Evolutionary conservation across 805 yeast species (phyloP).

Genomic region (Candida ulmi): DNA sequence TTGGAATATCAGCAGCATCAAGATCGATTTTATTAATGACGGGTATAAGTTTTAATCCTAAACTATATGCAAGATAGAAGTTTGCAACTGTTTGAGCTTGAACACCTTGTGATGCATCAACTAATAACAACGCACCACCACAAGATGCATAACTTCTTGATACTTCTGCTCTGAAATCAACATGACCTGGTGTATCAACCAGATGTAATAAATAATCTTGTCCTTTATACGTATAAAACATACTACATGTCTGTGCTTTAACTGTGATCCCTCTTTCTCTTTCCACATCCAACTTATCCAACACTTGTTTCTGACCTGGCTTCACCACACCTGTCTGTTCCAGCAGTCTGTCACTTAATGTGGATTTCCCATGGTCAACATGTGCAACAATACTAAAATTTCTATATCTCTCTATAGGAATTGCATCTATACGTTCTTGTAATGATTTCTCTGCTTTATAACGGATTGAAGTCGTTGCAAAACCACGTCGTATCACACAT

Average conservation of each 20-base stretch:
- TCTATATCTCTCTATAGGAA: conserved; percentile 79
- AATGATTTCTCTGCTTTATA: conserved; percentile 9
- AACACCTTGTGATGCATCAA: conserved; percentile 94
- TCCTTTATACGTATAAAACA: conserved; percentile 67
- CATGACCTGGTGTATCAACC: conserved; percentile 98
- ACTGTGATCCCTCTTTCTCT: conserved; percentile 95
- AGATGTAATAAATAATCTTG: conserved; percentile 80
- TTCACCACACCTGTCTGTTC: conserved; percentile 88
- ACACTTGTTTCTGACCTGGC: conserved; percentile 77
- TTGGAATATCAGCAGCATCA: conserved; percentile 77
- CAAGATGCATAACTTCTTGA: conserved; percentile 93
- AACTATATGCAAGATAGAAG: conserved; percentile 81
- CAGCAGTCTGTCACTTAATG: conserved; percentile 79
- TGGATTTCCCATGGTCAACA: conserved; percentile 86
- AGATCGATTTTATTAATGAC: conserved; percentile 89
- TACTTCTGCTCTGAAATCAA: conserved; percentile 91
- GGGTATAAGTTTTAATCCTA: conserved; percentile 78
- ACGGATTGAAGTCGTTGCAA: background rate
- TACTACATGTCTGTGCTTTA: conserved; percentile 94
- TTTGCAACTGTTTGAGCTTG: conserved; percentile 99
- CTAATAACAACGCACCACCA: conserved; percentile 85
- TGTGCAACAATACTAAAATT: conserved; percentile 96
- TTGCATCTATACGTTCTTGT: conserved; percentile 60
- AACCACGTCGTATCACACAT: conserved; percentile 6
- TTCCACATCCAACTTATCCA: conserved; percentile 91